Evolutionary conservation across 345 rosid species (phyloP).

Genomic region (Eucalyptus regnans): DNA sequence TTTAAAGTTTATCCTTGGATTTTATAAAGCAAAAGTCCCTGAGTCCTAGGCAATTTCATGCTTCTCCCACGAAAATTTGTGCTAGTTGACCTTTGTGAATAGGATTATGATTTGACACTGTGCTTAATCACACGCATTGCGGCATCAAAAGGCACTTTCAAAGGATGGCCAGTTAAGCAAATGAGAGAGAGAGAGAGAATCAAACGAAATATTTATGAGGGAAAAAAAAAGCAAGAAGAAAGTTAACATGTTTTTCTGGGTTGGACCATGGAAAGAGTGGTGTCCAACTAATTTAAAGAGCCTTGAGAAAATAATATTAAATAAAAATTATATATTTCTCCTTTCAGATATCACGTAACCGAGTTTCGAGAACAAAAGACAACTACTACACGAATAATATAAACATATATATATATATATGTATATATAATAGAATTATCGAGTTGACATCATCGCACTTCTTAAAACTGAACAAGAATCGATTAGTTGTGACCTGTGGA

Average conservation of each 20-base stretch:
- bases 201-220: background rate
- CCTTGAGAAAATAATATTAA: background rate
- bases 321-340: background rate
- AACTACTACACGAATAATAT: background rate
- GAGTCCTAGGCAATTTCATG: background rate
- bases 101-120: background rate
- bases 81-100: background rate
- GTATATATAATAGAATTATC: background rate
- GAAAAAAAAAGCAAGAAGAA: background rate
- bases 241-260: background rate
- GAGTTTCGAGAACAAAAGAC: background rate
- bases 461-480: background rate
- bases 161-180: background rate
- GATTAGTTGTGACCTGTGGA: background rate
- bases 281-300: conserved; percentile 2
- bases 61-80: background rate
- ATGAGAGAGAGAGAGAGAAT: background rate
- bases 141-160: background rate
- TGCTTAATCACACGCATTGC: background rate
- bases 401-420: background rate
- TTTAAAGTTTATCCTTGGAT: too few species aligned
- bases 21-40: background rate
- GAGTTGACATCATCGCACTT: background rate
- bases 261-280: conserved; percentile 10
- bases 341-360: background rate